Conservation (phyloP, 2,329 filamentous ascomycete genomes). For the Talaromyces amestolkiae region DNA sequence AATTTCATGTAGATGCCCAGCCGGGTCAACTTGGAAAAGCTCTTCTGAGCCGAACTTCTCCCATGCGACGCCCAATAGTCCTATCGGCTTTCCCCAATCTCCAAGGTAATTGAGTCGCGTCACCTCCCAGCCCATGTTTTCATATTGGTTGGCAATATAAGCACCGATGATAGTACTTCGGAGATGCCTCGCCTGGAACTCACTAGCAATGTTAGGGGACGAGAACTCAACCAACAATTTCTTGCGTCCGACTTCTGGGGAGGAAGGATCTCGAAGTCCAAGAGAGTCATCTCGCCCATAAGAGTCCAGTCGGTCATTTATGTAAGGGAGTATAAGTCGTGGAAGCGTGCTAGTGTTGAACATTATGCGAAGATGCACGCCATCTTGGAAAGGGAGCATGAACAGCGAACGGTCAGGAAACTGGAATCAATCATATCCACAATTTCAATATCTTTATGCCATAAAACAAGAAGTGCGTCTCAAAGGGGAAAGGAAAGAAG, state of each 20-base stretch:
- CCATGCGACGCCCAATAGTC: conserved; percentile 69
- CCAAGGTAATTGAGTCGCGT: conserved; percentile 63
- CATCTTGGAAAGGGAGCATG: background rate
- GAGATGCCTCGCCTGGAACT: conserved; percentile 72
- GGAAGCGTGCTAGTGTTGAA: background rate
- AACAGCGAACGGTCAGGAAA: background rate
- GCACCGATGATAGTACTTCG: conserved; percentile 74
- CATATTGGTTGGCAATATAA: conserved; percentile 68
- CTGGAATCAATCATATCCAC: background rate
- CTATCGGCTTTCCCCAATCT: conserved; percentile 64
- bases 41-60: conserved; percentile 73
- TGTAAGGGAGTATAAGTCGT: background rate
- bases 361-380: background rate
- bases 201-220: conserved; percentile 83
- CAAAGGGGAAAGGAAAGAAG: background rate
- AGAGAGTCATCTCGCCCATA: background rate
- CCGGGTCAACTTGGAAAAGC: conserved; percentile 63
- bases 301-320: background rate
- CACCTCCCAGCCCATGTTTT: conserved; percentile 59
- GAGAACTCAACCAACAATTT: conserved; percentile 66
- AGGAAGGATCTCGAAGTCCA: background rate
- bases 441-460: background rate
- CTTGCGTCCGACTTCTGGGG: background rate
- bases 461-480: background rate
- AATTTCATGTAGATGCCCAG: conserved; percentile 78